These are phyloP conservation scores for Cucurbita moschata DNA, from an alignment of 306 rosid species.

Conservation along the genomic window DNA sequence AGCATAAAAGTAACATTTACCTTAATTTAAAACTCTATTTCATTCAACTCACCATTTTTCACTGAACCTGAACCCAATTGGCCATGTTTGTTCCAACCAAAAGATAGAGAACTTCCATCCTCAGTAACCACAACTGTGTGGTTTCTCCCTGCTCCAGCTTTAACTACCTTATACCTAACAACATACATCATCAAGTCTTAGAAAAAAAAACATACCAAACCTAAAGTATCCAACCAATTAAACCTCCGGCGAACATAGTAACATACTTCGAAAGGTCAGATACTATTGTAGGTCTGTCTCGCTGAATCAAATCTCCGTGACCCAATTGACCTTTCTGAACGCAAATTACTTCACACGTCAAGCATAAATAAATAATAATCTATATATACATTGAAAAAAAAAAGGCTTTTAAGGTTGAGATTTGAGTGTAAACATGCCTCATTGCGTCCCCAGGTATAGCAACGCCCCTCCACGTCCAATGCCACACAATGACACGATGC, in stretches of 20 bases:
- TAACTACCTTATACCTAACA: slow-evolving; percentile 52
- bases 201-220: not conserved
- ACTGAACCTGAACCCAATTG: slow-evolving; percentile 80
- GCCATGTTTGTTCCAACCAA: slow-evolving; percentile 98
- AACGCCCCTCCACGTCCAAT: slow-evolving; percentile 86
- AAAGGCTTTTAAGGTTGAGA: slow-evolving; percentile 3
- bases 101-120: slow-evolving; percentile 73
- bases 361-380: not conserved
- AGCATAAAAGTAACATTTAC: not conserved
- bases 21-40: not conserved
- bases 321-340: slow-evolving; percentile 95
- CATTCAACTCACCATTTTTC: slow-evolving; percentile 45
- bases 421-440: slow-evolving; percentile 36
- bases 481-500: slow-evolving; percentile 95
- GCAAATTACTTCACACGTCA: slow-evolving; percentile 1
- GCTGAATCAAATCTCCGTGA: slow-evolving; percentile 85
- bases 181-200: not conserved
- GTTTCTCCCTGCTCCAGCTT: slow-evolving; percentile 77
- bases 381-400: not conserved
- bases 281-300: slow-evolving; percentile 93
- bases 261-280: slow-evolving; percentile 90
- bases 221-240: not conserved
- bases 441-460: slow-evolving; percentile 98
- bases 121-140: slow-evolving; percentile 77
- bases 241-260: not conserved